These are phyloP conservation scores for Lyophyllum atratum DNA, from an alignment of 768 basidiomycete species.

Conservation along the genomic window DNA sequence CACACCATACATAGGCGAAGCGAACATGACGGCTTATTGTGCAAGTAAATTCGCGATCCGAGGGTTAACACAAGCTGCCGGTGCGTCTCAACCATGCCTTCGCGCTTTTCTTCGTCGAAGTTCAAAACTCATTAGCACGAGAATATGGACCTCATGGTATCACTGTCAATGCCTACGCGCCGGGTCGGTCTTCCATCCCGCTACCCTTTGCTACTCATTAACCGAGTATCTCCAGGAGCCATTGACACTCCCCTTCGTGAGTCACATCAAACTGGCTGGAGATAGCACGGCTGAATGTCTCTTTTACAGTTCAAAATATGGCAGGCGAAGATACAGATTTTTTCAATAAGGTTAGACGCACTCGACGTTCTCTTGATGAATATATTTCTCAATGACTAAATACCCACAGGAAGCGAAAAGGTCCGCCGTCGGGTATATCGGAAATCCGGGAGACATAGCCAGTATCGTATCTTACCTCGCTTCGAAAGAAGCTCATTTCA, in stretches of 20 bases:
- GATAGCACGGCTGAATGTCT: too few species aligned
- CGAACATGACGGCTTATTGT: slow-evolving; percentile 29
- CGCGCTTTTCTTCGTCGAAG: background rate
- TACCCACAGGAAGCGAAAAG: background rate
- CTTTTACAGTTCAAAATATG: background rate
- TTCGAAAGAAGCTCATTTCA: slow-evolving; percentile 17
- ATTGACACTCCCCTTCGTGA: slow-evolving; percentile 4
- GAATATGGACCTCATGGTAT: slow-evolving; percentile 28
- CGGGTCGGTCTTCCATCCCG: slow-evolving; percentile 15
- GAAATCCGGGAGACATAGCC: slow-evolving; percentile 12
- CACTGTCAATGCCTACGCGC: slow-evolving; percentile 33
- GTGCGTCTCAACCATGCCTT: slow-evolving; percentile 9
- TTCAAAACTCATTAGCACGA: slow-evolving; percentile 7
- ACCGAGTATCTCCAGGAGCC: background rate
- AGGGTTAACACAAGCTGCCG: slow-evolving; percentile 32
- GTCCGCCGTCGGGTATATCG: slow-evolving; percentile 3
- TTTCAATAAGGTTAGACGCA: too few species aligned
- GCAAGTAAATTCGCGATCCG: slow-evolving; percentile 41
- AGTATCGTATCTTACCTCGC: slow-evolving; percentile 22
- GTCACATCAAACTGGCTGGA: too few species aligned
- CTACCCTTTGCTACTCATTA: too few species aligned
- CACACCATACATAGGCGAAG: slow-evolving; percentile 4
- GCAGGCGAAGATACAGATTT: too few species aligned
- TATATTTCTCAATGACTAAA: background rate
- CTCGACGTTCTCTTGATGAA: background rate